phyloP scores from a whole-genome alignment of 2,329 filamentous ascomycete species.

The Ceratocystis alfenasii region DNA sequence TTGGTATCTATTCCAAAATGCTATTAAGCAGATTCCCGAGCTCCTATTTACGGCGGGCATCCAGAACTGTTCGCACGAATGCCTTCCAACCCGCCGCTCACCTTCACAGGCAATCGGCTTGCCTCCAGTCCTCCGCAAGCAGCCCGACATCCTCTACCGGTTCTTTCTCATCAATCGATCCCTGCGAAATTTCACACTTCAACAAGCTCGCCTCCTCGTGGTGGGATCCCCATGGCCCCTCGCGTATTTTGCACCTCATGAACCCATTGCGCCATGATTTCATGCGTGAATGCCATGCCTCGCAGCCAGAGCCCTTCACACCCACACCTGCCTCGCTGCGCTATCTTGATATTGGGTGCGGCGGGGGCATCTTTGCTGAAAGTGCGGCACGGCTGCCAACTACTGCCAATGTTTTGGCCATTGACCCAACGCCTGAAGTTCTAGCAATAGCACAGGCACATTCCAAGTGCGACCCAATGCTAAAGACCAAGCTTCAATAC shows the following conservation, averaged over 20 bases:
- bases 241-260: constrained; percentile 89
- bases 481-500: constrained; percentile 57
- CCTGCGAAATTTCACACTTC: constrained; percentile 87
- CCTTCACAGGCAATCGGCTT: constrained; percentile 11
- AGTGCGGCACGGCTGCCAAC: constrained; percentile 57
- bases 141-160: constrained; percentile 19
- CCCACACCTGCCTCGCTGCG: constrained; percentile 36
- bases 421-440: constrained; percentile 66
- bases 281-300: constrained; percentile 57
- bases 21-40: background rate
- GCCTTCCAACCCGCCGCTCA: background rate
- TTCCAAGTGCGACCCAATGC: constrained; percentile 57
- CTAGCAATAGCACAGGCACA: constrained; percentile 65
- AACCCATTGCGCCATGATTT: constrained; percentile 94
- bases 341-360: constrained; percentile 89
- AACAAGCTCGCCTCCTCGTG: constrained; percentile 82
- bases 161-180: constrained; percentile 61
- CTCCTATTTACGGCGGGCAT: background rate
- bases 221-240: constrained; percentile 95
- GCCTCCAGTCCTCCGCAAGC: constrained; percentile 24
- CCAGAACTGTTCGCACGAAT: background rate
- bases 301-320: constrained; percentile 36
- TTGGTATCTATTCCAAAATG: background rate
- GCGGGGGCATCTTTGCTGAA: constrained; percentile 93
- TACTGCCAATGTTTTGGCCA: constrained; percentile 55